Base-by-base conservation (phyloP, 495 filamentous ascomycete genomes). In the Arthonia radiata region DNA sequence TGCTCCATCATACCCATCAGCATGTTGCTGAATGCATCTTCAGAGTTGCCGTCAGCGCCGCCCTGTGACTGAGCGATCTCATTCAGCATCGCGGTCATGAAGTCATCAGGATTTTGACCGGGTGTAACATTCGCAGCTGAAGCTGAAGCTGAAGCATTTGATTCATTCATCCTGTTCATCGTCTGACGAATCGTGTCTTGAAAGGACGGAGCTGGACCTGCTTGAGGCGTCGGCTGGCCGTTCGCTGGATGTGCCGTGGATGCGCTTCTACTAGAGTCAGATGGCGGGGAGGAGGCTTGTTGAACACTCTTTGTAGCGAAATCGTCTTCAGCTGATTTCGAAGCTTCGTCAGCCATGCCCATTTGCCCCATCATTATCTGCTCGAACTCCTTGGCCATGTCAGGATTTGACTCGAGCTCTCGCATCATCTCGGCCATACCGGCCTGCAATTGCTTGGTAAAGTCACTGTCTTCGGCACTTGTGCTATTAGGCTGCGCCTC, bases 1-100 rank as follows among this genome's bases (percentile, higher is more conserved):
- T 97, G 80, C 48, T 94, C 79, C 82, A 97, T 94, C 79, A 93
- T 91, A 15, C 72, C 76, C 55, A 89, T 56, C 17, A 94, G 59
- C 68, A 94, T 74, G 48, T 86, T 82, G 15, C 71, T 75, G 37
- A 93, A 71, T 33, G 90, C 80, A 30, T 82, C 80, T 13, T 94
- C 80, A 29, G 57, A 59, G 11, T 63, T 71, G 15, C 40, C 46
- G 5, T 35, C 42, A 10, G 58, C 67, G 10, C 66, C 71, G 3
- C 50, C 61, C 35, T 31, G 29, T 23, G 26, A 14, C 13, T 31
- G 29, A 10, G 75, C 62, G 61, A 82, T 68, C 27, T 79, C 72
- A 47, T 82, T 86, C 33, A 94, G 50, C 50, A 93, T 64, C 43
- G 86, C 70, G 14, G 71, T 65, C 8, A 93, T 50, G 39, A 92